Evolutionary conservation across 148 eudicot species (phyloP), one percentile per base, ranked within the genome.

Genomic region (Fagopyrum tataricum): DNA sequence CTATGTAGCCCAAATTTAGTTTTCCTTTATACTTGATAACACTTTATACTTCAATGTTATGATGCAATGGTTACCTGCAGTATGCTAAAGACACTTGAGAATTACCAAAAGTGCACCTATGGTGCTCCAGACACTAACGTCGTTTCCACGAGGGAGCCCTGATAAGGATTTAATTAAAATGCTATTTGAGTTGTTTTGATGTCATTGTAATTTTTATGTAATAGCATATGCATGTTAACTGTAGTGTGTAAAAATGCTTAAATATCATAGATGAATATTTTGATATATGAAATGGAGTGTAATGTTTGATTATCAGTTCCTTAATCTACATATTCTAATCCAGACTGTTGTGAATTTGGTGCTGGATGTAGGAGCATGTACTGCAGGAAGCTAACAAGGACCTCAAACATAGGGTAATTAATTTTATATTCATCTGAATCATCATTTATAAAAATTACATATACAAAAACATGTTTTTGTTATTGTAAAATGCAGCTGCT

Each of bases 31-130:
- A n/a, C n/a, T n/a, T n/a, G n/a, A n/a, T n/a, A n/a, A n/a, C n/a
- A n/a, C 61, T 18, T 6, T 1, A 55, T 5, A 17, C 42, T 23
- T 67, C 7, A 46, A 42, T 49, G 23, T 59, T 24, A 40, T 44
- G 44, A n/a, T 68, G 10, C 71, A 0, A 2, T 59, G 37, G 66
- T 59, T 7, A 59, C 23, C 4, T 76, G 41, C 83, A 95, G 91
- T 88, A 95, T 95, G 97, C 87, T 95, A 74, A 95, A 88, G 74
- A 95, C 97, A 0, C 89, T 91, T 43, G 98, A 95, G 79, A 89
- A 91, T 90, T 95, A 95, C 78, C 97, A 91, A 69, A 95, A 91
- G 82, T 85, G 92, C 86, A 95, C 90, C 90, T 95, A 88, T 78
- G 98, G 96, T 75, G 90, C 96, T 41, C 98, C 98, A 9, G 98